Conservation (phyloP, 371 early-diverging fungal genomes). For the Mortierella sp. region DNA sequence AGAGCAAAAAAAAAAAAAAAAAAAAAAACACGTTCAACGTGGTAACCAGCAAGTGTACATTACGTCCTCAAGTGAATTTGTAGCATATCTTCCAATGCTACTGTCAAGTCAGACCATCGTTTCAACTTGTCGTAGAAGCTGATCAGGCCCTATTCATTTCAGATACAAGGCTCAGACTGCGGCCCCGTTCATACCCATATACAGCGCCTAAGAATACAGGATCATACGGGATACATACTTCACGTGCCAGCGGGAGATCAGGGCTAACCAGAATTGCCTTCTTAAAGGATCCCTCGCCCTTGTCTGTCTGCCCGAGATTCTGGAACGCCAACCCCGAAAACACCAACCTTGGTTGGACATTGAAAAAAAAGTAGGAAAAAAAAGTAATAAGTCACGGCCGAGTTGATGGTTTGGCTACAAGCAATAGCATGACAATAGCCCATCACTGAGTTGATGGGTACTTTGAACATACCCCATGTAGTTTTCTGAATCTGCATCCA, state of each 20-base stretch:
- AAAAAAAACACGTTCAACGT: conserved; percentile 8
- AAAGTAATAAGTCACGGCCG: too few species aligned
- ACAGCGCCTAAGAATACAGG: too few species aligned
- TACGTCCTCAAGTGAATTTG: conserved; percentile 32
- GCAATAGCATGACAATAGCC: too few species aligned
- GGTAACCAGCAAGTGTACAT: conserved; percentile 7
- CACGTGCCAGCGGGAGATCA: conserved; percentile 79
- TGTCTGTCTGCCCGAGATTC: conserved; percentile 71
- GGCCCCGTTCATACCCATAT: background rate
- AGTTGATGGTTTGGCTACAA: too few species aligned
- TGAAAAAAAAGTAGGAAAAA: background rate
- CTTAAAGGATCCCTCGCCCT: conserved; percentile 75
- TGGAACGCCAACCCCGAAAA: conserved; percentile 84
- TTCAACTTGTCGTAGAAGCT: conserved; percentile 71
- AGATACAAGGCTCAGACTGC: conserved; percentile 5
- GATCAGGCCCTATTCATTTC: conserved; percentile 57
- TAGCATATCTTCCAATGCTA: conserved; percentile 59
- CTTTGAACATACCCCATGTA: conserved; percentile 78
- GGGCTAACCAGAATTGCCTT: conserved; percentile 74
- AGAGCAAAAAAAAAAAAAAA: background rate
- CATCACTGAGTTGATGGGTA: too few species aligned
- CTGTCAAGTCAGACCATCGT: conserved; percentile 44
- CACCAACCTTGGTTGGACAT: conserved; percentile 62
- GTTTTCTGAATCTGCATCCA: conserved; percentile 78
- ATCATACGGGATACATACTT: conserved; percentile 72